phyloP scores from a whole-genome alignment of 495 filamentous ascomycete genomes.

The Parathielavia appendiculata region DNA sequence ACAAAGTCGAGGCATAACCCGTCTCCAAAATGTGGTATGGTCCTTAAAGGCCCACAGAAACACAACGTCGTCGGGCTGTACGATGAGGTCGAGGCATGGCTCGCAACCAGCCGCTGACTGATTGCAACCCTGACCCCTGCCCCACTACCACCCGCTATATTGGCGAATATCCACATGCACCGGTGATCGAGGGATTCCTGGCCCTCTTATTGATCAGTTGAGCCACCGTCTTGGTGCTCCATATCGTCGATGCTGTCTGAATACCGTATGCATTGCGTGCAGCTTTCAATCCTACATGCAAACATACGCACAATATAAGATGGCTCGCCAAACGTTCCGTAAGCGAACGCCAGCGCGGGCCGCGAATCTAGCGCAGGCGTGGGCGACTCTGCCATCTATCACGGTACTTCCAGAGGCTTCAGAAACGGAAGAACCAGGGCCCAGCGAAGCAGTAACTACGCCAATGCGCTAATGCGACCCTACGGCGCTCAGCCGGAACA shows the following conservation, averaged over 20 bases:
- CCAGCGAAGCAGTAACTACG: background rate
- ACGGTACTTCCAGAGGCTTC: background rate
- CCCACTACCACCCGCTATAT: background rate
- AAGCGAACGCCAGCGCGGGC: background rate
- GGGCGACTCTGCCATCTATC: slow-evolving; percentile 1
- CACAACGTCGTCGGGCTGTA: too few relatives aligned
- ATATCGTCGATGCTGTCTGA: background rate
- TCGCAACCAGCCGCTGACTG: background rate
- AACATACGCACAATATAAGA: background rate
- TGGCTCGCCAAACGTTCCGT: background rate
- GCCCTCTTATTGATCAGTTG: background rate
- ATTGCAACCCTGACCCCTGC: slow-evolving; percentile 1
- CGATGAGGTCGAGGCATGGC: too few relatives aligned
- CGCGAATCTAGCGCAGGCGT: background rate
- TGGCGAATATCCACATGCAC: background rate
- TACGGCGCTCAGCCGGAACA: background rate
- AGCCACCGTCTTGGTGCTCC: background rate
- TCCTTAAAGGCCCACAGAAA: too few relatives aligned
- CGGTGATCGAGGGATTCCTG: background rate
- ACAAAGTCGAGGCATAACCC: too few relatives aligned
- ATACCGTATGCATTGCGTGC: background rate
- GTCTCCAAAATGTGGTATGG: too few relatives aligned
- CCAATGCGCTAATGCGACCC: background rate
- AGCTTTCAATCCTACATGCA: background rate
- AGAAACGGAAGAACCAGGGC: background rate